Conservation (phyloP, 371 early-diverging fungal species). For the Mortierella sp. region DNA sequence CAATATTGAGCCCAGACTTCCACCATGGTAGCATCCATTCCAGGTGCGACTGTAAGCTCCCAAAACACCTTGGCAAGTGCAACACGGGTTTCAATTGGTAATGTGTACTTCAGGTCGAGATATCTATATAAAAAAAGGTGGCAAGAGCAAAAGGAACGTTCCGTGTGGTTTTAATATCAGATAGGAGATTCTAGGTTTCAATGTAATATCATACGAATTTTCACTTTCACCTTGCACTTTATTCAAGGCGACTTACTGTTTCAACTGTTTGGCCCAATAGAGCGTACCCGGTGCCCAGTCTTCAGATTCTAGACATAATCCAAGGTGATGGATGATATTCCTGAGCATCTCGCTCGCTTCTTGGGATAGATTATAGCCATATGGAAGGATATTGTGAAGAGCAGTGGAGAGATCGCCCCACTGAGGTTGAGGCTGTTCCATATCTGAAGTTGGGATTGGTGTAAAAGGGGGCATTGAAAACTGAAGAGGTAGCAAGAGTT, state of each 20-base stretch:
- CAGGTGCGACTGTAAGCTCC: conserved; percentile 68
- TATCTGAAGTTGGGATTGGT: conserved; percentile 34
- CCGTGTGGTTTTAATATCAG: not conserved
- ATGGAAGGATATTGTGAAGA: conserved; percentile 62
- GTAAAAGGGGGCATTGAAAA: conserved; percentile 4
- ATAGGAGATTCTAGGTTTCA: not conserved
- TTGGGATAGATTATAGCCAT: conserved; percentile 62
- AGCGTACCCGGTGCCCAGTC: conserved; percentile 72
- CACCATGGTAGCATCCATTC: conserved; percentile 72
- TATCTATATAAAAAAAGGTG: too few species aligned
- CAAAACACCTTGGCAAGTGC: conserved; percentile 69
- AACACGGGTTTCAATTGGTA: conserved; percentile 72
- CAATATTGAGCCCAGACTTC: conserved; percentile 69
- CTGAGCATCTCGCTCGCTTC: conserved; percentile 70
- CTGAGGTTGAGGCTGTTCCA: conserved; percentile 17
- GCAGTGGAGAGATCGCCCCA: conserved; percentile 48
- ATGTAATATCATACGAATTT: not conserved
- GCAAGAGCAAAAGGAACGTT: too few species aligned
- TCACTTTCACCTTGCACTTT: not conserved
- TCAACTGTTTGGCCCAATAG: conserved; percentile 70
- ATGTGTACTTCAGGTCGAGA: conserved; percentile 73
- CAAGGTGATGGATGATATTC: conserved; percentile 66
- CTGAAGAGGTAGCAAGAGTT: not conserved
- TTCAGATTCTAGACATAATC: conserved; percentile 64
- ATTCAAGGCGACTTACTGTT: conserved; percentile 59